These are phyloP conservation scores for Skeletonema costatum DNA, from an alignment of 108 stramenopile genomes.

Conservation along the genomic window DNA sequence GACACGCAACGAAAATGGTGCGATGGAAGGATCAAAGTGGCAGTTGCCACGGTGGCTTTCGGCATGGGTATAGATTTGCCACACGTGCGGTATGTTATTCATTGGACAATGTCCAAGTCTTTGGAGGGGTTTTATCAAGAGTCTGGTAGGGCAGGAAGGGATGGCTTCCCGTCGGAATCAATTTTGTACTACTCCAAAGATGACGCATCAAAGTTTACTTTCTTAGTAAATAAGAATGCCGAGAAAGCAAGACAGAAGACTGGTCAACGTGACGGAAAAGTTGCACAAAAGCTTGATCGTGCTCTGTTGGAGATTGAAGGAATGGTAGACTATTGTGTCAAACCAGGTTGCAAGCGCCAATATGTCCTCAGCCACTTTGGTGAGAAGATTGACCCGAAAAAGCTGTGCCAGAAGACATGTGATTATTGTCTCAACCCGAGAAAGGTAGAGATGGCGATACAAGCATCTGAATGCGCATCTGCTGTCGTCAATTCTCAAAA, in stretches of 20 bases:
- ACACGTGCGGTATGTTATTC: conserved; percentile 88
- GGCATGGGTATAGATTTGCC: conserved; percentile 92
- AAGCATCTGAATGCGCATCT: conserved; percentile 44
- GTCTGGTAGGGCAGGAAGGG: conserved; percentile 87
- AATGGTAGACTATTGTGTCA: conserved; percentile 78
- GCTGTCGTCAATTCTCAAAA: conserved; percentile 24
- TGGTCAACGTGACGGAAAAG: conserved; percentile 20
- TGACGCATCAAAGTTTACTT: conserved; percentile 75
- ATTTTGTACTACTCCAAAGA: conserved; percentile 81
- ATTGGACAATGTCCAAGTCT: conserved; percentile 88
- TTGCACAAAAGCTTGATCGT: conserved; percentile 35
- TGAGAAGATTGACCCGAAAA: conserved; percentile 57
- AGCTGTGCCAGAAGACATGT: conserved; percentile 69
- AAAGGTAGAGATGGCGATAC: conserved; percentile 49
- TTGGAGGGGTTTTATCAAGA: conserved; percentile 92
- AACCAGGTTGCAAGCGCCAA: conserved; percentile 65
- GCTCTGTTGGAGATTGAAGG: conserved; percentile 58
- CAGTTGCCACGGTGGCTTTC: conserved; percentile 91
- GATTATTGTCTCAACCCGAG: conserved; percentile 73
- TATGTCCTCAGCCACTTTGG: conserved; percentile 80
- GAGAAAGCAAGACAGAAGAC: conserved; percentile 25
- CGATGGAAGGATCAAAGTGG: conserved; percentile 55
- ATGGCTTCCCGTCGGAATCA: conserved; percentile 77
- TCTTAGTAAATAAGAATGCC: conserved; percentile 54
- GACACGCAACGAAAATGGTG: conserved; percentile 65